Percentiles rank a stretch among this genome's conserved stretches.
These are phyloP conservation scores for Cyclostephanos tholiformis DNA, from an alignment of 108 stramenopile species.

Conservation along the genomic window DNA sequence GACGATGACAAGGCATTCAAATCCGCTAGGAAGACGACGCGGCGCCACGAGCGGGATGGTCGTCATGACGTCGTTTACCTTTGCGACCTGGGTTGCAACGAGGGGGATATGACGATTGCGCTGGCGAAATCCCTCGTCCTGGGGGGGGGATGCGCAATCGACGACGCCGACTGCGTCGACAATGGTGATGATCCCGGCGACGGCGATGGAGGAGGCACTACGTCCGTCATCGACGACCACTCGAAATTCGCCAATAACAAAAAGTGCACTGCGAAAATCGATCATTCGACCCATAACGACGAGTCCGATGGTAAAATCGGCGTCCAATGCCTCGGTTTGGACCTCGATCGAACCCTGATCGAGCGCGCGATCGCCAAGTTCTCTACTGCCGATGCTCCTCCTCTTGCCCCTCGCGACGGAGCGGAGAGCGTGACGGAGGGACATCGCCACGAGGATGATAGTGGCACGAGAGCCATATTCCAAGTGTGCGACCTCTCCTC, in stretches of 20 bases:
- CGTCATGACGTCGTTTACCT: slow-evolving; percentile 23
- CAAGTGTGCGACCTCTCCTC: slow-evolving; percentile 43
- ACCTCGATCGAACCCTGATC: slow-evolving; percentile 53
- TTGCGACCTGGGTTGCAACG: slow-evolving; percentile 67
- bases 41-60: background rate
- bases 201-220: too few species aligned
- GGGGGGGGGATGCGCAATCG: background rate
- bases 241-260: too few species aligned
- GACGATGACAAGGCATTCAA: background rate
- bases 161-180: background rate
- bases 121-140: slow-evolving; percentile 25
- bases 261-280: background rate
- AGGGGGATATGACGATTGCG: slow-evolving; percentile 57
- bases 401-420: background rate
- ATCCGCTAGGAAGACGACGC: background rate
- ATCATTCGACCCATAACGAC: too few species aligned
- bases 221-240: too few species aligned
- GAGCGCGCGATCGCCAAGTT: slow-evolving; percentile 47
- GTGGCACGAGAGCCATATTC: slow-evolving; percentile 20
- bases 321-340: slow-evolving; percentile 51
- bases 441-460: background rate
- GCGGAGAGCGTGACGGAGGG: background rate
- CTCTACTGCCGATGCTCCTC: slow-evolving; percentile 1
- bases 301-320: background rate
- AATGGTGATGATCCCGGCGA: too few species aligned